Conservation (phyloP, 2,329 filamentous ascomycete species). For the Diaporthe ilicicola region DNA sequence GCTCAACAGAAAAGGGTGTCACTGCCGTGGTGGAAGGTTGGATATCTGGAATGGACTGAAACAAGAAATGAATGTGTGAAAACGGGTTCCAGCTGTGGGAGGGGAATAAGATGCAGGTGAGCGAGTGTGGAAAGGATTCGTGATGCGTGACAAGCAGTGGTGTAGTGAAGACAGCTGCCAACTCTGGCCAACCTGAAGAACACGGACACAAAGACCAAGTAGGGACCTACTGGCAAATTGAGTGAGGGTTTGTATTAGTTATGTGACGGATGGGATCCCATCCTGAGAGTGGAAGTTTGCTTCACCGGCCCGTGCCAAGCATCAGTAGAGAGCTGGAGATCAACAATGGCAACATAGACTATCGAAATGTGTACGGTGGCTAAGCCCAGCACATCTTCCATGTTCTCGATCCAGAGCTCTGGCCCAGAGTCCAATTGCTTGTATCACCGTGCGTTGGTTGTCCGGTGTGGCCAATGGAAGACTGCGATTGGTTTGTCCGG, state of each 20-base stretch:
- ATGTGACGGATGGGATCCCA: neutral
- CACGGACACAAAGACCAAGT: neutral
- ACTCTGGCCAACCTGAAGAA: neutral
- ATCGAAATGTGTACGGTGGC: constrained; percentile 14
- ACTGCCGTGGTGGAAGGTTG: neutral
- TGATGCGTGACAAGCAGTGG: constrained; percentile 13
- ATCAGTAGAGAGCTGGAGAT: neutral
- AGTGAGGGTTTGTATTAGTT: constrained; percentile 1
- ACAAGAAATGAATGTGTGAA: neutral
- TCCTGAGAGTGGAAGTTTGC: neutral
- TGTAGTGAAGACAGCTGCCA: neutral
- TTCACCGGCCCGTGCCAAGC: neutral
- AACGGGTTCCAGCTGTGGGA: neutral
- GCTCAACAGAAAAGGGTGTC: neutral
- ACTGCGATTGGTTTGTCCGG: neutral
- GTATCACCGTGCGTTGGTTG: neutral
- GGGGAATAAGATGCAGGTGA: neutral
- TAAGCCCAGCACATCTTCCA: neutral
- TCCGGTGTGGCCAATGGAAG: neutral
- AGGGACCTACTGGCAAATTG: neutral
- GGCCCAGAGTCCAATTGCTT: neutral
- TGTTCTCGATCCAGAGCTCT: neutral
- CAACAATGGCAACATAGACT: constrained; percentile 6
- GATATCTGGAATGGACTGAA: no score
- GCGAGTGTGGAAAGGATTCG: neutral